Base-by-base conservation (phyloP, 345 rosid genomes). In the Punica granatum region DNA sequence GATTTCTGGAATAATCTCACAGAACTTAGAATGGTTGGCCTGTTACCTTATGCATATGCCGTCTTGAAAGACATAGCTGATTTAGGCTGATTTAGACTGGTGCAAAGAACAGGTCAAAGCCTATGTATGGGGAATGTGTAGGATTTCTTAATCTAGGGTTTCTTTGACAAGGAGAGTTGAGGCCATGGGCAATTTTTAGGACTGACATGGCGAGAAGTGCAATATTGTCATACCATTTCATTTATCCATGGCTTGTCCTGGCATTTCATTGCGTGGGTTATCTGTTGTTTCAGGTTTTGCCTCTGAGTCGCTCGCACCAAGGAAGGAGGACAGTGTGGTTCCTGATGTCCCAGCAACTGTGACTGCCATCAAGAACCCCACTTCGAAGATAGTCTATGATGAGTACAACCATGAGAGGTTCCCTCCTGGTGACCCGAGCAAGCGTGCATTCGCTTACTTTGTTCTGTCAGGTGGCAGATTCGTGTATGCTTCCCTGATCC, bases 361-460 rank as follows among this genome's bases (percentile, higher is more conserved):
- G 2, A 88, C 81, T 11, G 98, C 97, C 33, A 68, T 90, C 67
- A 90, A 90, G 80, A 88, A 85, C 62, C 95, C 95, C 34, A 84
- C 82, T 67, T 79, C 95, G 7, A 92, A 85, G 80, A 88, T 92
- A 60, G 85, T 85, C n/a, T 92, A 92, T 68, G 97, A 90, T 43
- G 84, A 90, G 75, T 76, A 82, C 70, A 90, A 88, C 73, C 97
- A 92, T 44, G 95, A 90, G 77, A 92, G 97, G 71, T 88, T 69
- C 75, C 89, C 98, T 48, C 96, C 98, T 42, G 98, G 97, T 64
- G 98, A 90, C 60, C 94, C 96, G 37, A 87, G 89, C 88, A 92
- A 89, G 80, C 86, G 98, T 7, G 98, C 98, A n/a, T 92, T 92
- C 69, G 98, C 98, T 23, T 92, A 90, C 70, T 92, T 92, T 77